Conservation (phyloP, 73 alveolate genomes). For the Stentor coeruleus region DNA sequence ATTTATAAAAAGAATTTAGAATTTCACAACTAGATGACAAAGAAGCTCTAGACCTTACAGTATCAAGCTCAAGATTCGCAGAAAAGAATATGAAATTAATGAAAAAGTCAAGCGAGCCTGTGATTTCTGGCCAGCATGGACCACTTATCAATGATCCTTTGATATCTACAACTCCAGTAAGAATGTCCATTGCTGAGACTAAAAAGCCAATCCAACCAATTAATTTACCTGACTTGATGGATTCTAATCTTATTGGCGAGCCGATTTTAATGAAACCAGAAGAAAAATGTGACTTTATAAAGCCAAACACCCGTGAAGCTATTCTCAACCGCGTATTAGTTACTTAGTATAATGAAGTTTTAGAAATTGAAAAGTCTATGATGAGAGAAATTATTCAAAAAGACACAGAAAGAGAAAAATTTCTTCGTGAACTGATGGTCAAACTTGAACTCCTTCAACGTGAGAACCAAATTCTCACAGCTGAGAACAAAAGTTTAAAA, state of each 20-base stretch:
- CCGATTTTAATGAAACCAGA: not conserved
- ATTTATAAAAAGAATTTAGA: not conserved
- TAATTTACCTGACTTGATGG: not conserved
- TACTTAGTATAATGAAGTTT: not conserved
- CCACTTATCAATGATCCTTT: not conserved
- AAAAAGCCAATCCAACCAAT: not conserved
- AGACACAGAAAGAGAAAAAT: conserved; percentile 5
- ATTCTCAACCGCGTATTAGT: not conserved
- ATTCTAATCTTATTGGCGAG: not conserved
- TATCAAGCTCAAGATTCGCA: conserved; percentile 6
- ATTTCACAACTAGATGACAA: not conserved
- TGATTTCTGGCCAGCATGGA: not conserved
- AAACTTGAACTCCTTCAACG: conserved; percentile 1
- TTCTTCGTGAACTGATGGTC: not conserved
- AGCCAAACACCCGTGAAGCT: not conserved
- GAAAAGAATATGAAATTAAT: too few relatives aligned
- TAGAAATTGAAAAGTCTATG: not conserved
- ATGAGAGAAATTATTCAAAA: conserved; percentile 13
- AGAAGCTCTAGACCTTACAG: not conserved
- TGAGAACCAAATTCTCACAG: not conserved
- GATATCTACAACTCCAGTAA: not conserved
- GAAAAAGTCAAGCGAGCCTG: not conserved
- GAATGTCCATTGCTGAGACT: not conserved
- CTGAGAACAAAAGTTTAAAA: conserved; percentile 15
- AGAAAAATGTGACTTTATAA: not conserved